phyloP scores from a whole-genome alignment of 176 grass and related monocot genomes.

The Coix lacrymajobi region DNA sequence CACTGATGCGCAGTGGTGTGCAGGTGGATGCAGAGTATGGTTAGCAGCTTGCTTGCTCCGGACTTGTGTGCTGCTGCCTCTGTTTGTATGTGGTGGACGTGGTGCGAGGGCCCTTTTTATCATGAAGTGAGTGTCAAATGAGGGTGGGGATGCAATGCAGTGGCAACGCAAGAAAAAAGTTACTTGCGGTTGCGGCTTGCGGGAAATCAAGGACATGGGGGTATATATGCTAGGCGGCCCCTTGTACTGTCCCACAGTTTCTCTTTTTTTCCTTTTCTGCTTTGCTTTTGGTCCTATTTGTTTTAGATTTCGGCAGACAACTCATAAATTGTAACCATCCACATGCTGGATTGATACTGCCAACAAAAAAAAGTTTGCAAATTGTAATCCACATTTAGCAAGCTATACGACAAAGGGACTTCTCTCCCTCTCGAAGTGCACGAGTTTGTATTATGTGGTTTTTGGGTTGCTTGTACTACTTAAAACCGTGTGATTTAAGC shows the following conservation, averaged over 20 bases:
- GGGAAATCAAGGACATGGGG: conserved; percentile 24
- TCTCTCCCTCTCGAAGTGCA: neutral
- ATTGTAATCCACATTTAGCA: neutral
- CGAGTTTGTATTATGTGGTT: neutral
- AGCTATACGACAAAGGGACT: neutral
- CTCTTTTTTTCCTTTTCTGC: neutral
- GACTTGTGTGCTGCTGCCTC: conserved; percentile 18
- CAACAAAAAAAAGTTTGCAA: neutral
- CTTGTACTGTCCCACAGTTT: conserved; percentile 10
- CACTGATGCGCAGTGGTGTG: neutral
- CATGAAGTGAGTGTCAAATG: conserved; percentile 12
- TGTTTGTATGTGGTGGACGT: conserved; percentile 41
- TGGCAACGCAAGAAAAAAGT: neutral
- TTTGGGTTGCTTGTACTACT: neutral
- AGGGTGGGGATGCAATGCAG: neutral
- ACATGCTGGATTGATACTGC: neutral
- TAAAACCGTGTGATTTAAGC: too few relatives aligned
- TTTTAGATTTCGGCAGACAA: neutral
- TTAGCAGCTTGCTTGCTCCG: neutral
- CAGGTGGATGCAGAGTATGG: conserved; percentile 6
- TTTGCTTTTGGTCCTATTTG: neutral
- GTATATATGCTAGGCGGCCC: conserved; percentile 14
- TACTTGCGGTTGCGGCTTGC: neutral
- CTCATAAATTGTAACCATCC: neutral
- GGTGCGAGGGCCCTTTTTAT: conserved; percentile 46